These are phyloP conservation scores for sunflower (Helianthus annuus) DNA, from an alignment of 129 eudicot species.

Conservation along the genomic window DNA sequence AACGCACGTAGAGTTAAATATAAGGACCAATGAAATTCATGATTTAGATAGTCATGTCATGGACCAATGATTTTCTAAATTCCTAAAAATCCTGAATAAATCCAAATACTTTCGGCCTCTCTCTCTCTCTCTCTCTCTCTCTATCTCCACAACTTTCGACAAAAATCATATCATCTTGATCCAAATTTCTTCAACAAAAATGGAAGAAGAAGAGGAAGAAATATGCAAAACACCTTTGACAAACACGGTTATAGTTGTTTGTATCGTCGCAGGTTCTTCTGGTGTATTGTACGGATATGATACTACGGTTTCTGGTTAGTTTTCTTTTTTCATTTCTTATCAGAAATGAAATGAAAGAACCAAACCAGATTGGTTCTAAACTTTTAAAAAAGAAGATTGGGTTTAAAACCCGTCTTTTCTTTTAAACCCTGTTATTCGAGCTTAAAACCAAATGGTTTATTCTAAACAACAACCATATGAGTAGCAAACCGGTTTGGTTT, in stretches of 20 bases:
- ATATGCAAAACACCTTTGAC: slow-evolving; percentile 34
- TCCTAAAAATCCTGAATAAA: background rate
- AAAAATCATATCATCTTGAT: slow-evolving; percentile 2
- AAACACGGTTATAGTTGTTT: slow-evolving; percentile 31
- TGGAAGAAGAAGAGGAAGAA: slow-evolving; percentile 21
- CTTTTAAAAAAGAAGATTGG: background rate
- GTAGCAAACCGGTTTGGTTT: too few relatives aligned
- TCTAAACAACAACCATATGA: too few relatives aligned
- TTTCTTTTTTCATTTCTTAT: background rate
- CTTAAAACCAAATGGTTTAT: background rate
- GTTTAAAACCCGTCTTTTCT: background rate
- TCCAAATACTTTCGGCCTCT: background rate
- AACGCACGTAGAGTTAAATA: too few relatives aligned
- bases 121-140: too few relatives aligned
- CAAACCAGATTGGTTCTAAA: background rate
- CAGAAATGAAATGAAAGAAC: background rate
- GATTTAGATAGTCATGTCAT: too few relatives aligned
- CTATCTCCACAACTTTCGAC: slow-evolving; percentile 24
- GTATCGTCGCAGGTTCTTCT: slow-evolving; percentile 42
- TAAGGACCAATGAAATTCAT: too few relatives aligned
- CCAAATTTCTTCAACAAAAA: background rate
- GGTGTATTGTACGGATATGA: slow-evolving; percentile 51
- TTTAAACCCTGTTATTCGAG: background rate
- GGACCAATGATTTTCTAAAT: slow-evolving; percentile 15
- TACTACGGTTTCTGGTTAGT: slow-evolving; percentile 38